Conservation (phyloP, 495 filamentous ascomycete species). For the Filosporella fistucella region DNA sequence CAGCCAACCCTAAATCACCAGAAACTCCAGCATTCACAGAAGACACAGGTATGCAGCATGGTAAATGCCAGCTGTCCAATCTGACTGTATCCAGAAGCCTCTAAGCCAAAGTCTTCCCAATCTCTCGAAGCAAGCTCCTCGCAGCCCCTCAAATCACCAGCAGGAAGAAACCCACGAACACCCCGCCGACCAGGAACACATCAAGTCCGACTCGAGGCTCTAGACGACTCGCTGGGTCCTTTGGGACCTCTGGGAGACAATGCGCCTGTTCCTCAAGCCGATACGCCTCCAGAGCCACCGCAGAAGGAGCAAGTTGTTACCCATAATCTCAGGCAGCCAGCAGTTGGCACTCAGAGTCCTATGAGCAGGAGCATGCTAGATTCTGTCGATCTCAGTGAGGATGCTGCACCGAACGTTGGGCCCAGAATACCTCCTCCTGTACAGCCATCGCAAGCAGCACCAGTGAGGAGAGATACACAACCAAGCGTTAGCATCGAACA, state of each 20-base stretch:
- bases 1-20: slow-evolving; percentile 9
- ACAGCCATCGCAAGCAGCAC: slow-evolving; percentile 53
- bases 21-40: slow-evolving; percentile 13
- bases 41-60: slow-evolving; percentile 9
- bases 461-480: slow-evolving; percentile 57
- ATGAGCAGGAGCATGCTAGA: slow-evolving; percentile 52
- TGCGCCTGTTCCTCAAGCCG: slow-evolving; percentile 36
- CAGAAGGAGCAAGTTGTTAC: slow-evolving; percentile 72
- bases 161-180: slow-evolving; percentile 31
- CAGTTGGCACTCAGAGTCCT: slow-evolving; percentile 41
- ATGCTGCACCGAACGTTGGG: slow-evolving; percentile 45
- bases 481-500: slow-evolving; percentile 85
- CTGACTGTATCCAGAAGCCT: slow-evolving; percentile 11
- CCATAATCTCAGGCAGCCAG: slow-evolving; percentile 51
- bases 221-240: slow-evolving; percentile 89
- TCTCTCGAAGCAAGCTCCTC: slow-evolving; percentile 16
- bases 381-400: slow-evolving; percentile 57
- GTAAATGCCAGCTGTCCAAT: neutral
- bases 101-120: slow-evolving; percentile 15
- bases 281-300: slow-evolving; percentile 81
- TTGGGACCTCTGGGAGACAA: slow-evolving; percentile 76
- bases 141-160: slow-evolving; percentile 21
- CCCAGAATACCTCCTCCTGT: slow-evolving; percentile 71
- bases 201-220: slow-evolving; percentile 77
- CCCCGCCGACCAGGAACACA: slow-evolving; percentile 76